phyloP scores from a whole-genome alignment of 1,284 basidiomycete genomes.

The Irpex sp. region DNA sequence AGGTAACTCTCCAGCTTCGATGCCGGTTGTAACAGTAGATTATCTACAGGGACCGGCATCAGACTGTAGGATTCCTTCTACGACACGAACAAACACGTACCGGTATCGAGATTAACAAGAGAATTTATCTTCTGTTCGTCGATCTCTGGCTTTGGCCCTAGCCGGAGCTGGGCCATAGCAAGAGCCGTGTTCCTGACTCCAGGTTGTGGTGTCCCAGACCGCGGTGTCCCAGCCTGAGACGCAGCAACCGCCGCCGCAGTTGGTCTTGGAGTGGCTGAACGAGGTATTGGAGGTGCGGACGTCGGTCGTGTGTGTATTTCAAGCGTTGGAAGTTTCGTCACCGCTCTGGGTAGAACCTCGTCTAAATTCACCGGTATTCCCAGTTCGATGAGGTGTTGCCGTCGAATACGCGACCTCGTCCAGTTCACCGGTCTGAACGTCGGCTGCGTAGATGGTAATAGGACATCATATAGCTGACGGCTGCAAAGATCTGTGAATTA shows the following conservation, averaged over 20 bases:
- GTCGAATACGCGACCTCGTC: slow-evolving; percentile 82
- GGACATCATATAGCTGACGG: slow-evolving; percentile 67
- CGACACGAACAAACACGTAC: slow-evolving; percentile 35
- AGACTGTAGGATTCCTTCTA: background rate
- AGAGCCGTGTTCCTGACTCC: slow-evolving; percentile 23
- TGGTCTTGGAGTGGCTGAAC: slow-evolving; percentile 34
- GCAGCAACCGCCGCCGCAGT: slow-evolving; percentile 28
- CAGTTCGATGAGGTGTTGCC: slow-evolving; percentile 84
- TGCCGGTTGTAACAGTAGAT: slow-evolving; percentile 64
- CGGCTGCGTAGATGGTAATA: slow-evolving; percentile 56
- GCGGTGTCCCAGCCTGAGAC: slow-evolving; percentile 38
- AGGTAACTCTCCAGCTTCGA: slow-evolving; percentile 60
- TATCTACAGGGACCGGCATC: slow-evolving; percentile 42
- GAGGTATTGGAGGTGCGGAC: slow-evolving; percentile 67
- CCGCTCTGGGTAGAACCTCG: slow-evolving; percentile 76
- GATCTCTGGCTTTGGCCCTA: slow-evolving; percentile 68
- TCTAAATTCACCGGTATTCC: slow-evolving; percentile 92
- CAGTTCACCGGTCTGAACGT: slow-evolving; percentile 80
- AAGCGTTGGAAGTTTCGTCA: slow-evolving; percentile 69
- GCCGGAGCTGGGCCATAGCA: slow-evolving; percentile 48
- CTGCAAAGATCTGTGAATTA: slow-evolving; percentile 38
- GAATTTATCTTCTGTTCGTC: slow-evolving; percentile 60
- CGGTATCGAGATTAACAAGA: slow-evolving; percentile 62
- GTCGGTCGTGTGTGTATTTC: slow-evolving; percentile 79
- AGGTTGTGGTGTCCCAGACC: slow-evolving; percentile 54